Evolutionary conservation across 495 filamentous ascomycete species (phyloP).

Genomic region (Lasiosphaeria hispida): DNA sequence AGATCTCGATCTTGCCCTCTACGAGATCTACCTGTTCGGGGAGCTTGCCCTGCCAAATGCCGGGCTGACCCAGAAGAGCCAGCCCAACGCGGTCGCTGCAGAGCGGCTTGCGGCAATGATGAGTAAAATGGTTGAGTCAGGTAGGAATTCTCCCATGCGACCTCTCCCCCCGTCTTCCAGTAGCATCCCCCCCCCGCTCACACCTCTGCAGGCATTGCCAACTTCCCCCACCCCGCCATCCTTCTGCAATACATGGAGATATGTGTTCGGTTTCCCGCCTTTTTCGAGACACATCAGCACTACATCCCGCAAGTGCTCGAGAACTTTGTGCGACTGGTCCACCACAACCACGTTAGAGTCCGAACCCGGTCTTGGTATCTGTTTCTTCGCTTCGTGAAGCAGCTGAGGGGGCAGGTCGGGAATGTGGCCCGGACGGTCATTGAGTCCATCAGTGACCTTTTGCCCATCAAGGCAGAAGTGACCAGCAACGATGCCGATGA

Average conservation of each 20-base stretch:
- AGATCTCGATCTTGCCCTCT: constrained; percentile 90
- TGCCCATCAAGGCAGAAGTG: constrained; percentile 86
- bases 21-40: constrained; percentile 96
- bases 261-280: constrained; percentile 86
- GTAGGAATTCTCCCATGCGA: constrained; percentile 45
- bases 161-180: not conserved
- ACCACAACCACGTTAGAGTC: constrained; percentile 80
- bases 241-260: constrained; percentile 98
- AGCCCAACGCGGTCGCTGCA: constrained; percentile 69
- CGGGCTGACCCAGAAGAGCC: constrained; percentile 77
- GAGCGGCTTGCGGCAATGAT: constrained; percentile 86
- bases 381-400: constrained; percentile 90
- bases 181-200: constrained; percentile 24
- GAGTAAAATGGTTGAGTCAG: constrained; percentile 87
- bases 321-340: constrained; percentile 84
- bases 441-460: constrained; percentile 80
- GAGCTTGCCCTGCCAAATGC: constrained; percentile 83
- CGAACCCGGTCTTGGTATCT: constrained; percentile 94
- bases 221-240: constrained; percentile 84
- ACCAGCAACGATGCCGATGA: constrained; percentile 74
- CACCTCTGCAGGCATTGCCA: constrained; percentile 64
- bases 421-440: constrained; percentile 88
- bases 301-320: constrained; percentile 85
- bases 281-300: constrained; percentile 79
- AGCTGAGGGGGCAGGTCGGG: constrained; percentile 75